phyloP scores from a whole-genome alignment of 2,329 filamentous ascomycete species.

The Penicillium expansum region DNA sequence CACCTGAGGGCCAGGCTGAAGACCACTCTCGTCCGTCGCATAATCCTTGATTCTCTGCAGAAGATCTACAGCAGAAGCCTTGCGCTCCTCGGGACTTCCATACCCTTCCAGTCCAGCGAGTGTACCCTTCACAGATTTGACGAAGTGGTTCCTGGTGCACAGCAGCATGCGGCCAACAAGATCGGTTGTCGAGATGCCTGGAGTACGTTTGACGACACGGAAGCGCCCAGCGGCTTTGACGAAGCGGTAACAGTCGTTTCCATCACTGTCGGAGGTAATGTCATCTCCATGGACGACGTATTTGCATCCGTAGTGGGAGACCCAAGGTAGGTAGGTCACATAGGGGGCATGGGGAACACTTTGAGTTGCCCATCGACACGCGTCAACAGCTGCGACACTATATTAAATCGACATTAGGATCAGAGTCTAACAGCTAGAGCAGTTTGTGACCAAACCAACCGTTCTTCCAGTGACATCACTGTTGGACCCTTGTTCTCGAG shows the following conservation, averaged over 20 bases:
- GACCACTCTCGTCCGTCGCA: conserved; percentile 79
- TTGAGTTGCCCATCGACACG: conserved; percentile 89
- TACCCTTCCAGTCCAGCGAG: conserved; percentile 71
- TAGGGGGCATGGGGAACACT: conserved; percentile 86
- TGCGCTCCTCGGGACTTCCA: conserved; percentile 66
- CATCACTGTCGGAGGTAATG: conserved; percentile 89
- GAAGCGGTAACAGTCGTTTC: conserved; percentile 95
- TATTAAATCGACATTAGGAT: background rate
- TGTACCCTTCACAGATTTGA: conserved; percentile 69
- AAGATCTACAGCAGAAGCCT: conserved; percentile 65
- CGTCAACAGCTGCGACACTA: conserved; percentile 84
- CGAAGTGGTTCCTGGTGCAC: conserved; percentile 92
- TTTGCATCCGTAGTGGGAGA: conserved; percentile 89
- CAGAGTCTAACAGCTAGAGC: background rate
- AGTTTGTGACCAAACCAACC: conserved; percentile 48
- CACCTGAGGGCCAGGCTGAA: conserved; percentile 74
- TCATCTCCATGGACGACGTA: conserved; percentile 97
- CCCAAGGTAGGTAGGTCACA: conserved; percentile 90
- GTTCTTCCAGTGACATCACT: conserved; percentile 90
- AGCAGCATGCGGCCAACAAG: conserved; percentile 97
- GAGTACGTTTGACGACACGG: conserved; percentile 94
- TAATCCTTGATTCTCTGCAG: conserved; percentile 76
- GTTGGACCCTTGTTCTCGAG: conserved; percentile 96
- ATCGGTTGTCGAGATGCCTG: conserved; percentile 94
- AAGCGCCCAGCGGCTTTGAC: conserved; percentile 93